phyloP scores from a whole-genome alignment of 1,284 basidiomycete genomes.

The Pholiota adiposa region DNA sequence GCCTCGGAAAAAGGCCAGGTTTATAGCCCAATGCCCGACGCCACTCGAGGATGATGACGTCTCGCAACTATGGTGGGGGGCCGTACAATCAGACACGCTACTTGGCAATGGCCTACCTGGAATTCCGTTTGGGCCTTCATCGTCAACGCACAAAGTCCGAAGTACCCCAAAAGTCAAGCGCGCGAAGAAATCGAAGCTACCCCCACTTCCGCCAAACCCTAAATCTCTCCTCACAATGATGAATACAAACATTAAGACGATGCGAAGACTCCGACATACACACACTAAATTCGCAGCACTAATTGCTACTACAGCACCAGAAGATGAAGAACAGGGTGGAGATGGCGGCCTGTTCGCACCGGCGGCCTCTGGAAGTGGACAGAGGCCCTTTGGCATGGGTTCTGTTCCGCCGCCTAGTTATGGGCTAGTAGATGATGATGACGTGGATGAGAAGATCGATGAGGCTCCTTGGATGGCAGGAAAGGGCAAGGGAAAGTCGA shows the following conservation, averaged over 20 bases:
- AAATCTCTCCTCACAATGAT: constrained; percentile 65
- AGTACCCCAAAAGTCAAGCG: constrained; percentile 37
- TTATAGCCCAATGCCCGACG: constrained; percentile 35
- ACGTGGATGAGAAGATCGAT: constrained; percentile 57
- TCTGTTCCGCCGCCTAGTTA: constrained; percentile 3
- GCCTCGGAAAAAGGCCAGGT: constrained; percentile 46
- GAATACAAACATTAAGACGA: constrained; percentile 74
- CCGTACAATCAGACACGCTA: constrained; percentile 61
- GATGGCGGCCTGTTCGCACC: constrained; percentile 20
- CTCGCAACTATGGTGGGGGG: constrained; percentile 76
- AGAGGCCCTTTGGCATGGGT: constrained; percentile 15
- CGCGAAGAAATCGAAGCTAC: constrained; percentile 9
- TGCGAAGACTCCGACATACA: constrained; percentile 70
- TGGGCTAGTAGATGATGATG: constrained; percentile 37
- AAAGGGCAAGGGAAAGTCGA: constrained; percentile 24
- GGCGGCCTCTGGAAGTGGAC: constrained; percentile 17
- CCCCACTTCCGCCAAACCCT: constrained; percentile 28
- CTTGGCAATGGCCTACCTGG: constrained; percentile 68
- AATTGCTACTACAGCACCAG: constrained; percentile 42
- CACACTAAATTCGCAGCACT: constrained; percentile 71
- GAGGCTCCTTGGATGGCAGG: constrained; percentile 58
- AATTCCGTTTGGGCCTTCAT: constrained; percentile 49
- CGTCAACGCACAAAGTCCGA: constrained; percentile 27
- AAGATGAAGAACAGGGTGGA: constrained; percentile 45
- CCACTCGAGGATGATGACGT: constrained; percentile 44